Conservation (phyloP, 352 stramenopile species). For the Phytophthora constricta region DNA sequence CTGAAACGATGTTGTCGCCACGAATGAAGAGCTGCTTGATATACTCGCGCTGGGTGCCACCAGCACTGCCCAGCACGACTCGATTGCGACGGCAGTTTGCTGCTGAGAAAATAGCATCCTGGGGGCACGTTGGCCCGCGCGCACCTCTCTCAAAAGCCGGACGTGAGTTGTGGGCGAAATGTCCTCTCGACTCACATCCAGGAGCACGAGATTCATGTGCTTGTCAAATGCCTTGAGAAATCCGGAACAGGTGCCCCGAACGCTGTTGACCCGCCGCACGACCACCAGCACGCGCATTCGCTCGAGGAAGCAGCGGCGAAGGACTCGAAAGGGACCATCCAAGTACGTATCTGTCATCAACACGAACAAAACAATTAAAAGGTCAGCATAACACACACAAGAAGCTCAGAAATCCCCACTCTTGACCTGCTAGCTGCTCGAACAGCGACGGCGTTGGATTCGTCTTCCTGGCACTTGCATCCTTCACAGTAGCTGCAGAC, state of each 20-base stretch:
- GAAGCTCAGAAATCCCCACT: slow-evolving; percentile 2
- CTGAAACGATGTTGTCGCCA: slow-evolving; percentile 92
- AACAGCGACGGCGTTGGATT: slow-evolving; percentile 45
- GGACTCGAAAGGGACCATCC: slow-evolving; percentile 86
- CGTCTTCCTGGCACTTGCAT: slow-evolving; percentile 12
- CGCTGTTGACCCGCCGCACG: slow-evolving; percentile 90
- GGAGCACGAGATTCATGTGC: slow-evolving; percentile 94
- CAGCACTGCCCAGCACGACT: slow-evolving; percentile 35
- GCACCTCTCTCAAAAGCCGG: slow-evolving; percentile 41
- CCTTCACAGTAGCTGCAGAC: slow-evolving; percentile 23
- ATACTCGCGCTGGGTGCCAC: slow-evolving; percentile 44
- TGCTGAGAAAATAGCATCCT: slow-evolving; percentile 55
- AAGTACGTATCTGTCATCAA: slow-evolving; percentile 64
- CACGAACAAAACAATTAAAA: slow-evolving; percentile 1
- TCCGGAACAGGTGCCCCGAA: slow-evolving; percentile 91
- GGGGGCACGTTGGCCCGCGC: slow-evolving; percentile 23
- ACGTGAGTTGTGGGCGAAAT: slow-evolving; percentile 51
- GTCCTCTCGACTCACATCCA: slow-evolving; percentile 87
- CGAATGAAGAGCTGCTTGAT: slow-evolving; percentile 92
- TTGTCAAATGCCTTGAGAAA: slow-evolving; percentile 95
- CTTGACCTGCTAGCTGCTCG: slow-evolving; percentile 60
- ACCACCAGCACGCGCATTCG: slow-evolving; percentile 84
- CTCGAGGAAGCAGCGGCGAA: slow-evolving; percentile 84
- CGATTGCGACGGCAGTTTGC: slow-evolving; percentile 51
- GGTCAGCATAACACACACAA: no score